Percentiles rank a stretch among this genome's conserved stretches.
These are phyloP conservation scores for Penicillium psychrosexuale DNA, from an alignment of 2,329 filamentous ascomycete genomes.

Conservation along the genomic window DNA sequence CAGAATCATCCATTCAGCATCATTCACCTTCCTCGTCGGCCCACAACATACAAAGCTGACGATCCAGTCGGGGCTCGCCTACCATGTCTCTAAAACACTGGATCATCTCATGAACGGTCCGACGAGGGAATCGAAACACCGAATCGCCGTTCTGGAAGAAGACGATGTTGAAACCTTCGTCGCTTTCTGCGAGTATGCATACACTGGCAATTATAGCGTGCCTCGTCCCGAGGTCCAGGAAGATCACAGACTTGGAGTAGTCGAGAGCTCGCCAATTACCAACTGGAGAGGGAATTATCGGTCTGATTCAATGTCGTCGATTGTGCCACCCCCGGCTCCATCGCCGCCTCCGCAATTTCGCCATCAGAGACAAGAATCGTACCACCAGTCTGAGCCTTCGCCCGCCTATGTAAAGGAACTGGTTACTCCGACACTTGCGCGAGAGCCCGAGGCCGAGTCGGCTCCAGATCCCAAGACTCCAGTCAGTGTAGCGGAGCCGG, in stretches of 20 bases:
- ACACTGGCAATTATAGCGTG: constrained; percentile 48
- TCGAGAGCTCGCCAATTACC: constrained; percentile 10
- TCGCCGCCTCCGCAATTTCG: constrained; percentile 26
- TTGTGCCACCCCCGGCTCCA: constrained; percentile 31
- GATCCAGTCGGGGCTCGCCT: constrained; percentile 46
- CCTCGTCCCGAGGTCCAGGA: constrained; percentile 24
- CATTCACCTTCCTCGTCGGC: constrained; percentile 48
- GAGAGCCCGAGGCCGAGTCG: not conserved
- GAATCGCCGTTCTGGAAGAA: constrained; percentile 45
- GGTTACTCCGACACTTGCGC: not conserved
- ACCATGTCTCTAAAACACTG: constrained; percentile 45
- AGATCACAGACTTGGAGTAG: constrained; percentile 16
- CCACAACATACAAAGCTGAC: constrained; percentile 46
- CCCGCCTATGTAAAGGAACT: not conserved
- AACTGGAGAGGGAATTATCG: constrained; percentile 20
- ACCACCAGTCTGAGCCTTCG: not conserved
- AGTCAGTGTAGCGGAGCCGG: not conserved
- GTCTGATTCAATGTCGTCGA: constrained; percentile 25
- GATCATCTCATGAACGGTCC: constrained; percentile 46
- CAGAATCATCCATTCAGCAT: constrained; percentile 45
- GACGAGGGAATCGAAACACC: constrained; percentile 45
- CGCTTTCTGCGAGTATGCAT: constrained; percentile 50
- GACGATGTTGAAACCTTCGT: constrained; percentile 50
- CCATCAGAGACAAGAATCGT: not conserved
- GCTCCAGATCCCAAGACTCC: not conserved